Evolutionary conservation across 352 stramenopile species (phyloP), one percentile per base, ranked within the genome.

Genomic region (Labyrinthula sp.): DNA sequence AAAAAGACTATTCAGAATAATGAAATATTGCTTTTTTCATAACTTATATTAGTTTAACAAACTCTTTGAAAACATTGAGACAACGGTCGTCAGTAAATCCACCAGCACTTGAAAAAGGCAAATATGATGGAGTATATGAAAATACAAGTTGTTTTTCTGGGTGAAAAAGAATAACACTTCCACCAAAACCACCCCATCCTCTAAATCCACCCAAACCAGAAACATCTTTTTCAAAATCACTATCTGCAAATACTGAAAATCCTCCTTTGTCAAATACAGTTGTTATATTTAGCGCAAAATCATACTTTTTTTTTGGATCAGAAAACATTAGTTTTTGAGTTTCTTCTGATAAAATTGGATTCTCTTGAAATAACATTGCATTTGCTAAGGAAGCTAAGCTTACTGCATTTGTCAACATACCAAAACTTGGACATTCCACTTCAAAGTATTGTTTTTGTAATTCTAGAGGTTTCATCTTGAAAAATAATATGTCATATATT

Each of bases 151-250:
- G 18, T 3, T 38, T n/a, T 6, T 47, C 40, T 2, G 38, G 10
- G 25, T 38, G 26, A 28, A 28, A 47, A 18, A 17, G 6, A 6
- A 46, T 3, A 10, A 30, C 28, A 7, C 7, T 21, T 6, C 40
- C 40, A 24, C 40, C 40, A 27, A 47, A 21, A 17, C 40, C 40
- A 24, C 40, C 40, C 40, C 40, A 47, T 22, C 40, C 40, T 6
- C n/a, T 4, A 17, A 17, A 45, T 22, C 40, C 29, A 4, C 35
- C n/a, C n/a, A n/a, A n/a, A n/a, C n/a, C n/a, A n/a, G n/a, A 3
- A 3, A 25, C 12, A 4, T 9, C 17, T 3, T 4, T 3, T 12
- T 25, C 4, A 21, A 21, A 43, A 20, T 3, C 15, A 3, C 3
- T 3, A 20, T 3, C 8, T 15, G 12, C 40, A 24, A 46, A 22